Evolutionary conservation across 208 protist species (phyloP), one percentile per base, ranked within the genome.

Genomic region (Trypanosoma cruzi): DNA sequence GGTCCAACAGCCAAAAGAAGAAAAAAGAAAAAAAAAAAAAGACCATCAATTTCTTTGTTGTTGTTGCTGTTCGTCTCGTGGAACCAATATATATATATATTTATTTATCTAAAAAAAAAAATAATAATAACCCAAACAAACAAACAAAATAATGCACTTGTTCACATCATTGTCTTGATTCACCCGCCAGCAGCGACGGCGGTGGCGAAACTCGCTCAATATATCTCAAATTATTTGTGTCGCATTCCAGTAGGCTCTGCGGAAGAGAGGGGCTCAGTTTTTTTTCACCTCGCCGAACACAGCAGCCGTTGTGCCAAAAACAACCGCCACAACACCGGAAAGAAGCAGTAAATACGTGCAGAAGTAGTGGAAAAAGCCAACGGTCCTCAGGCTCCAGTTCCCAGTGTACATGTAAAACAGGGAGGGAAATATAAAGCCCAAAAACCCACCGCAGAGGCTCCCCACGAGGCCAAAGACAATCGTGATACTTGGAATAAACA

Each of bases 401-500:
- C 84, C 88, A 4, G 66, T 36, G 67, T 91, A 90, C 88, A 94
- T 91, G 57, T 75, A 78, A 68, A 93, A 81, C 26, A 86, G 46
- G 16, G 90, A 68, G 1, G 90, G 90, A 58, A 89, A 88, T 20
- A 94, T 71, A 48, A 85, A 96, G 31, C 84, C 82, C 37, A 96
- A 79, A 57, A 82, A 89, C 13, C 84, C 84, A 52, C 85, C 83
- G 48, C 70, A 88, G 31, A 93, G 73, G 40, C 73, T 60, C 14
- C 90, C 90, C 29, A 93, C 63, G 5, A 93, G 78, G 24, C 81
- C 83, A 73, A 95, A 93, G 37, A 90, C 84, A 11, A 82, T 71
- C 24, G 77, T 83, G 29, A 95, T 81, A 28, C 73, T 62, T 13
- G 87, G 87, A 48, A 95, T 88, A 50, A 93, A 88, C 0, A 95